Base-by-base conservation (phyloP, 768 basidiomycete genomes). In the Podaxis sp. region DNA sequence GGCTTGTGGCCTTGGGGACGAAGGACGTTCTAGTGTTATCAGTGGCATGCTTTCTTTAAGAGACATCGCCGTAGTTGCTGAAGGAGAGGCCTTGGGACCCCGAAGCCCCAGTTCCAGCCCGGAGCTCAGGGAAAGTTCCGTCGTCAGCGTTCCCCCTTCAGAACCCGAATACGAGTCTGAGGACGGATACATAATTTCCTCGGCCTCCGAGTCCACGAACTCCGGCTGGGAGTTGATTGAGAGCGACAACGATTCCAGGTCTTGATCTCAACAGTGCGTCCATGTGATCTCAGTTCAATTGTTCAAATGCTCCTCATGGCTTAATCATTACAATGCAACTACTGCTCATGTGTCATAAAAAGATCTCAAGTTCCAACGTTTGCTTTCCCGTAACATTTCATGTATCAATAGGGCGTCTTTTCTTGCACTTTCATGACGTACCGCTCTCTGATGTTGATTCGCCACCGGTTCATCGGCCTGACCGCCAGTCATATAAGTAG, bases 181-280 rank as follows among this genome's bases (percentile, higher is more conserved):
- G 7, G 40, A n/a, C 6, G 56, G 40, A 7, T 63, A 60, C 28
- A 54, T 55, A n/a, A 33, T 38, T 4, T 64, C 56, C 22, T 59
- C 51, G 24, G 24, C 41, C 36, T 56, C 66, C 17, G 41, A 55
- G 2, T 41, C 54, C 7, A 57, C 64, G 36, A 24, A 4, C 7
- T 62, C 64, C 20, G n/a, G 44, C n/a, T 68, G 67, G 67, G 66
- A 65, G 20, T 44, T 68, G 2, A 24, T 66, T 17, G 52, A 56
- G n/a, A 44, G 48, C 24, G 53, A n/a, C 36, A 44, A 60, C 15
- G 52, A 49, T 2, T 17, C 37, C 15, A 30, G 28, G 15, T 12
- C 11, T 22, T 33, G 20, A 50, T 37, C 2, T 38, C 22, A 38
- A n/a, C 20, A 30, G 15, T 50, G 3, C 15, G 4, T 36, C n/a